Evolutionary conservation across 306 rosid genomes (phyloP).

Genomic region (Ziziphus jujuba): DNA sequence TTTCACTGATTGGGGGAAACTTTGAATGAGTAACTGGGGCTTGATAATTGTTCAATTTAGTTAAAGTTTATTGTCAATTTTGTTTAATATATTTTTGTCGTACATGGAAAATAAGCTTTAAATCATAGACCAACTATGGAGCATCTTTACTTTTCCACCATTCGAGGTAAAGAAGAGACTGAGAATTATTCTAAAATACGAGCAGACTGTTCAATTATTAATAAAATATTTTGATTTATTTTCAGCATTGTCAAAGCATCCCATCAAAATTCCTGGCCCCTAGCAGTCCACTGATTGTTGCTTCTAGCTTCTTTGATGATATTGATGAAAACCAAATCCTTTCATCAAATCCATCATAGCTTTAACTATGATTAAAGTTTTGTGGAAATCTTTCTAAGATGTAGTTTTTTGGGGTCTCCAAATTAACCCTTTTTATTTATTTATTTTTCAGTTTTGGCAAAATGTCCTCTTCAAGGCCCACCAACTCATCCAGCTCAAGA

Average conservation of each 20-base stretch:
- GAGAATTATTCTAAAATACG: not conserved
- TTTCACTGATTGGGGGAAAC: not conserved
- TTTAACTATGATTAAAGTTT: not conserved
- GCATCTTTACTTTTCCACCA: not conserved
- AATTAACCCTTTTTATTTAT: slow-evolving; percentile 2
- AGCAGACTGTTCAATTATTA: not conserved
- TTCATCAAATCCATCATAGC: not conserved
- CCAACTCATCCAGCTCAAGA: slow-evolving; percentile 79
- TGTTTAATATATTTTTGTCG: slow-evolving; percentile 16
- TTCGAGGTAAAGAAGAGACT: not conserved
- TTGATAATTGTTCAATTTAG: not conserved
- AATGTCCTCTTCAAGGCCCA: slow-evolving; percentile 85
- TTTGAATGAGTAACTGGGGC: slow-evolving; percentile 5
- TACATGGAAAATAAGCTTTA: not conserved
- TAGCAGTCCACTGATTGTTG: too few relatives aligned
- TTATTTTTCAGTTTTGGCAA: slow-evolving; percentile 35
- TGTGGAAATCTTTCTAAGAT: slow-evolving; percentile 1
- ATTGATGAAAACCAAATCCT: not conserved
- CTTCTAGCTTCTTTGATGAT: not conserved
- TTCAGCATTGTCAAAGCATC: not conserved
- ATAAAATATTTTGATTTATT: slow-evolving; percentile 4
- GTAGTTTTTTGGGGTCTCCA: slow-evolving; percentile 5
- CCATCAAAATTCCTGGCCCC: too few relatives aligned
- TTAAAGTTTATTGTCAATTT: not conserved
- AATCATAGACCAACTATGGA: not conserved